Evolutionary conservation across 768 basidiomycete species (phyloP), one percentile per base, ranked within the genome.

Genomic region (Pleurotus eryngii): DNA sequence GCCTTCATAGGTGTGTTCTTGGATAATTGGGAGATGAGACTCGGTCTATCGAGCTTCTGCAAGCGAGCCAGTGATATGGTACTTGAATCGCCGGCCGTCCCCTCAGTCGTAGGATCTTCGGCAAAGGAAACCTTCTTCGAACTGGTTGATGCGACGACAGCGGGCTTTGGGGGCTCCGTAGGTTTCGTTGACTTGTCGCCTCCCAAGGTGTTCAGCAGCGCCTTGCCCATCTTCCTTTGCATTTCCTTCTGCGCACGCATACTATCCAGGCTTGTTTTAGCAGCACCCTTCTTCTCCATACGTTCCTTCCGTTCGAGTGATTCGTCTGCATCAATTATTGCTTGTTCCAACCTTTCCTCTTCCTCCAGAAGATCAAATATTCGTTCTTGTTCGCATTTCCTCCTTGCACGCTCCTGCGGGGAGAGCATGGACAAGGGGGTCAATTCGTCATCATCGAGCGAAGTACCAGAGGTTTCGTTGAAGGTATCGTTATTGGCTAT

Each of bases 191-290:
- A 68, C 46, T 77, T 69, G 30, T 11, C 30, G 8, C 11, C 30
- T 5, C 75, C 69, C 56, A 81, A 65, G 56, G 78, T 78, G 46
- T 69, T 68, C 40, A 91, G 57, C 39, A 92, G 74, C 0, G 87
- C 83, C 61, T 78, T 83, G 2, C 89, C 90, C 87, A 92, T 89
- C 72, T 83, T 89, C 75, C 83, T 87, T 68, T 90, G 88, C 67
- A 90, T 71, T 57, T 86, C 78, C 57, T 73, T 76, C 1, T 75
- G 72, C 18, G 71, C 72, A 59, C 74, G 73, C 26, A 74, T 54
- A 50, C 69, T 72, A 49, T 70, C 75, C 53, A 72, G 70, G 59
- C 78, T 77, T 37, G 65, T 68, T 49, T 64, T 66, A 14, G 76
- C 77, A 4, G 77, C 81, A 59, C 81, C 75, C 22, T 79, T 76